Evolutionary conservation across 495 filamentous ascomycete species (phyloP), one percentile per base, ranked within the genome.

Genomic region (Rhypophila decipiens): DNA sequence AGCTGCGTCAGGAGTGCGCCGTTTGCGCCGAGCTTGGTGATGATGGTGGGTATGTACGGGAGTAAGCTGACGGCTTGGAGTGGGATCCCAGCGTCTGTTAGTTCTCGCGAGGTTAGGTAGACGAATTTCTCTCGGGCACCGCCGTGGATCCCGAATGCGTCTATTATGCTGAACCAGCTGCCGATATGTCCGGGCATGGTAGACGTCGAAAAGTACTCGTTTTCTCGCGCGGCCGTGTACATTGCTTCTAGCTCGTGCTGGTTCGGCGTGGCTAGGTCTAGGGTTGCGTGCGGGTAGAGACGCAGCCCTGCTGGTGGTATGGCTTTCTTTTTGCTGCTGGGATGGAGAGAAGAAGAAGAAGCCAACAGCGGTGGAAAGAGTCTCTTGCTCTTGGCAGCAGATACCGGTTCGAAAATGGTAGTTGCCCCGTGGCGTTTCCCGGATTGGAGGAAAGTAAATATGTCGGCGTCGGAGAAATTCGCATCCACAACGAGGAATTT

Each of bases 351-450:
- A n/a, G n/a, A 43, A 29, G 48, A 59, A 15, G 31, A 35, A 1
- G 10, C 20, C 57, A 55, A 39, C 43, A 67, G 47, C 5, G 58
- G 53, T 20, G 66, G 62, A 56, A 96, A 89, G 4, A 96, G 64
- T 3, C 83, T 72, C 8, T 75, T 67, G 7, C 87, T 76, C 64
- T 98, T 98, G 37, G 75, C 78, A 2, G 73, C 73, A 2, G 88
- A 93, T 9, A 96, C 94, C n/a, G 93, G 93, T 61, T 98, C 93
- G 53, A 90, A 94, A 13, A 84, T 84, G n/a, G 89, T 73, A 2
- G 72, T 68, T 7, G 79, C 73, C 13, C 68, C 67, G 45, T 74
- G 63, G 7, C 46, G 37, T 44, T 75, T 77, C 22, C 72, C 85
- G n/a, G 78, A 57, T 8, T 62, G 47, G 29, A 83, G 65, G 85